Evolutionary conservation across 495 filamentous ascomycete genomes (phyloP).

Genomic region (Penicillium cosmopolitanum): DNA sequence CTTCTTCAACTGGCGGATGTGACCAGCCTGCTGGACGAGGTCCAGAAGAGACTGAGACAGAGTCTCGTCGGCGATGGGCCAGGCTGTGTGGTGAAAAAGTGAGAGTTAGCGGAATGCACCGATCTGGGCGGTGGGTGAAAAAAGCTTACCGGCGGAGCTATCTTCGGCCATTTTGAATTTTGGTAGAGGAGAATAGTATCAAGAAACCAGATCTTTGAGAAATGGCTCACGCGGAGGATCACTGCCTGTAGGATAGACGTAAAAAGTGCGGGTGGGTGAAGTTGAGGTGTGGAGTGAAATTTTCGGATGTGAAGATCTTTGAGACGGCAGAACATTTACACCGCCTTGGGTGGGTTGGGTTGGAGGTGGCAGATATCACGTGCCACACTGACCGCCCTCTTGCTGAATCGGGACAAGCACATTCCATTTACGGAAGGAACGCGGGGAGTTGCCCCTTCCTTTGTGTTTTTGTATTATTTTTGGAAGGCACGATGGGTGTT

Average conservation of each 20-base stretch:
- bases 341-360: not conserved
- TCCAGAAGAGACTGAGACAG: constrained; percentile 84
- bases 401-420: not conserved
- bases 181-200: constrained; percentile 1
- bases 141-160: constrained; percentile 38
- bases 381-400: constrained; percentile 1
- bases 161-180: constrained; percentile 42
- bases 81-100: constrained; percentile 57
- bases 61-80: constrained; percentile 83
- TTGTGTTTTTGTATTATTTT: not conserved
- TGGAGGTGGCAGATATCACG: not conserved
- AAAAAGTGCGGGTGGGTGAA: constrained; percentile 2
- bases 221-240: constrained; percentile 52
- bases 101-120: not conserved
- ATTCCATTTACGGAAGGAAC: not conserved
- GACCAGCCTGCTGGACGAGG: constrained; percentile 81
- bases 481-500: not conserved
- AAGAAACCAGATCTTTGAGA: constrained; percentile 32
- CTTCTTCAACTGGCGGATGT: constrained; percentile 79
- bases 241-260: constrained; percentile 33
- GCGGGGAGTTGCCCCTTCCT: not conserved
- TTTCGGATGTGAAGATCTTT: constrained; percentile 20
- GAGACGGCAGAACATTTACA: constrained; percentile 7
- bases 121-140: not conserved
- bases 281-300: constrained; percentile 20